phyloP scores from a whole-genome alignment of 176 grass and related monocot species.

The Guadua angustifolia region DNA sequence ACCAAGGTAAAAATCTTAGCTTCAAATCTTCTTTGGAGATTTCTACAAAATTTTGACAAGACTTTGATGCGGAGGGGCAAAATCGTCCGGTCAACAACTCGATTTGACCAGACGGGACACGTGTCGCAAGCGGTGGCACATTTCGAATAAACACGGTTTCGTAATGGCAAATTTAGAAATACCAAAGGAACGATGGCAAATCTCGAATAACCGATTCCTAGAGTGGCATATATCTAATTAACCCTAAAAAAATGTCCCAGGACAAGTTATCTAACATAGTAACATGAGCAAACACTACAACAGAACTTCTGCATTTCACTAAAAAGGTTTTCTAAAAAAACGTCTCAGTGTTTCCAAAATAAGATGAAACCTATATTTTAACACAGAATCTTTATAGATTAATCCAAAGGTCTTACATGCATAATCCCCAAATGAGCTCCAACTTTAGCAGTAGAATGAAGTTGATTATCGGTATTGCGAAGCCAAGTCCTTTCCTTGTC shows the following conservation, averaged over 20 bases:
- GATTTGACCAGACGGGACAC: too few relatives aligned
- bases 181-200: too few relatives aligned
- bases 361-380: slow-evolving; percentile 27
- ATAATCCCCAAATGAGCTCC: slow-evolving; percentile 40
- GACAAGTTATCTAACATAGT: slow-evolving; percentile 1
- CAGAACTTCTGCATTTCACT: slow-evolving; percentile 12
- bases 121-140: too few relatives aligned
- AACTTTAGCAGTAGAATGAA: slow-evolving; percentile 66
- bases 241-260: background rate
- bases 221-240: too few relatives aligned
- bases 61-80: too few relatives aligned
- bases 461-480: slow-evolving; percentile 55
- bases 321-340: slow-evolving; percentile 3
- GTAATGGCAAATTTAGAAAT: too few relatives aligned
- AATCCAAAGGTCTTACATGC: slow-evolving; percentile 48
- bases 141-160: too few relatives aligned
- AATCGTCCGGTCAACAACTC: too few relatives aligned
- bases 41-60: too few relatives aligned
- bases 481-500: slow-evolving; percentile 83
- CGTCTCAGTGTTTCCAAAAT: slow-evolving; percentile 5
- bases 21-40: too few relatives aligned
- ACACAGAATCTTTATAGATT: slow-evolving; percentile 27
- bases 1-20: too few relatives aligned
- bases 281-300: background rate
- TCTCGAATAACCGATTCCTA: too few relatives aligned